Conservation (phyloP, 2,329 filamentous ascomycete genomes). For the Chalaropsis thielavioides region DNA sequence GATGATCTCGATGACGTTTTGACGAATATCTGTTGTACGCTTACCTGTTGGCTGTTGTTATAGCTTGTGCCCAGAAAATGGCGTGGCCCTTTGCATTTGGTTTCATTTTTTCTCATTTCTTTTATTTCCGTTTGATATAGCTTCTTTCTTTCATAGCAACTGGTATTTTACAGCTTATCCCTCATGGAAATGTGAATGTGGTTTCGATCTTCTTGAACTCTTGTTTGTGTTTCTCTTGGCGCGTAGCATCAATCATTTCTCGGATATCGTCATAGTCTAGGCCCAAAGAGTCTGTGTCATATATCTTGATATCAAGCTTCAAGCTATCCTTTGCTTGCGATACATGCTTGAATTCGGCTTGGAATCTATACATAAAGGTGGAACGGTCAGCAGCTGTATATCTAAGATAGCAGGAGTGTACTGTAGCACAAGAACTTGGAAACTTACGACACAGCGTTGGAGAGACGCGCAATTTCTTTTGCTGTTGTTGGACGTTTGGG, state of each 20-base stretch:
- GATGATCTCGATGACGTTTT: constrained; percentile 2
- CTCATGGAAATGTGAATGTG: not conserved
- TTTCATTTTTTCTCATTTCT: not conserved
- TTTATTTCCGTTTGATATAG: not conserved
- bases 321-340: not conserved
- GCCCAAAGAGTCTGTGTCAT: not conserved
- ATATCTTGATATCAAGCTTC: not conserved
- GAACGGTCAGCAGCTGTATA: not conserved
- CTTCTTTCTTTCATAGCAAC: not conserved
- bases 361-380: not conserved
- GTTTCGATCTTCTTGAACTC: not conserved
- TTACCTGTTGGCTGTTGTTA: not conserved
- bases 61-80: not conserved
- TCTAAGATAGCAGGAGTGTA: too few species aligned
- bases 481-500: constrained; percentile 29
- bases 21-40: not conserved
- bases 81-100: not conserved
- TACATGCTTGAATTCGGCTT: not conserved
- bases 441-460: constrained; percentile 29
- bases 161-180: not conserved
- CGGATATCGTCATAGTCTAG: constrained; percentile 25
- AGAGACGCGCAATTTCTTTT: constrained; percentile 23
- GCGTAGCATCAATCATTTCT: not conserved
- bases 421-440: not conserved
- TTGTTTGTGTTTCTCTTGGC: not conserved